Evolutionary conservation across 2,329 filamentous ascomycete genomes (phyloP).

Genomic region (Aspergillus ochraceus): DNA sequence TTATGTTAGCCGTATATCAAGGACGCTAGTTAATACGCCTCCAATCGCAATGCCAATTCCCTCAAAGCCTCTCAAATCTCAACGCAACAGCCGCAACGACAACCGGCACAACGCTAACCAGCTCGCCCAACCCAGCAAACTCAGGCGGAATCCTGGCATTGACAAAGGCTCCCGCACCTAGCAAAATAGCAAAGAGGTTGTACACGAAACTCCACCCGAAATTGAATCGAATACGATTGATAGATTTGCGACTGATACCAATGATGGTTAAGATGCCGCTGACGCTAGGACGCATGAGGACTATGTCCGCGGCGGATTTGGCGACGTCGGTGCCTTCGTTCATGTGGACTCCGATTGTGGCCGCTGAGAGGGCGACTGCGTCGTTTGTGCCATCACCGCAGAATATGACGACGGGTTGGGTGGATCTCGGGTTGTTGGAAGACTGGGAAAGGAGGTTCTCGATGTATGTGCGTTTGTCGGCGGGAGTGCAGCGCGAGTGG

Average conservation of each 20-base stretch:
- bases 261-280: constrained; percentile 60
- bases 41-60: not conserved
- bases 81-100: constrained; percentile 56
- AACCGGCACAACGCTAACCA: constrained; percentile 73
- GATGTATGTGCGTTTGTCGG: constrained; percentile 57
- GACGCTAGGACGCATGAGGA: constrained; percentile 62
- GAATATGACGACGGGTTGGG: constrained; percentile 60
- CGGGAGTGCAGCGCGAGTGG: constrained; percentile 50
- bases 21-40: too few species aligned
- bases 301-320: constrained; percentile 65
- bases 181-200: constrained; percentile 66
- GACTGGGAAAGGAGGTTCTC: constrained; percentile 28
- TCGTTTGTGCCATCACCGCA: constrained; percentile 80
- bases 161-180: constrained; percentile 67
- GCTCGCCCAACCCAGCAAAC: constrained; percentile 69
- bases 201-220: constrained; percentile 71
- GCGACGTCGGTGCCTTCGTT: constrained; percentile 65
- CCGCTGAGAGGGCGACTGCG: constrained; percentile 68
- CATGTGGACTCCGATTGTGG: constrained; percentile 71
- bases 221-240: constrained; percentile 62
- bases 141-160: constrained; percentile 58
- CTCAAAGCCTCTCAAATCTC: constrained; percentile 25
- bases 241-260: constrained; percentile 48
- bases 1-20: too few species aligned
- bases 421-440: not conserved